phyloP scores from a whole-genome alignment of 202 grass and related monocot species.

The Zoysia matrella region DNA sequence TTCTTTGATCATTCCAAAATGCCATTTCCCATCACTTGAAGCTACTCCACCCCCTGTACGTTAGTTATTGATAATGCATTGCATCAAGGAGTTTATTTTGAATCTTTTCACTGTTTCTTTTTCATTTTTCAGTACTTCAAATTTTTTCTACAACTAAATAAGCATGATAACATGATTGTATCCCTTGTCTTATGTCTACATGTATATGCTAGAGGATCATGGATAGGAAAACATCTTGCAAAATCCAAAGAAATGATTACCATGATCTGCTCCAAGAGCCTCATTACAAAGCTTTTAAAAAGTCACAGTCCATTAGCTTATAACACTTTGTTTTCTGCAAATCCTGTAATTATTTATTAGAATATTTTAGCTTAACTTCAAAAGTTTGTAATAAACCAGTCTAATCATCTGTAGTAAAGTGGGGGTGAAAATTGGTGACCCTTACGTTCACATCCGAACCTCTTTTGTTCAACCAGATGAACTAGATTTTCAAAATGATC shows the following conservation, averaged over 20 bases:
- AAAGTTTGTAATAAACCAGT: neutral
- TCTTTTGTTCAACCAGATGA: no score
- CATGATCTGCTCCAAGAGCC: neutral
- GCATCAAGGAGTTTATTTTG: neutral
- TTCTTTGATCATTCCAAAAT: conserved; percentile 92
- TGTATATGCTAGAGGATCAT: neutral
- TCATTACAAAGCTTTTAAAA: neutral
- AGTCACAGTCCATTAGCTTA: neutral
- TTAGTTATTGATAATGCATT: conserved; percentile 10
- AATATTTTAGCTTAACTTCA: neutral
- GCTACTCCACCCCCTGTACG: conserved; percentile 77
- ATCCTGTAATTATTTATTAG: neutral
- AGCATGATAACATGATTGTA: neutral
- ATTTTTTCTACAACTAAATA: conserved; percentile 13
- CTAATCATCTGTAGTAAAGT: neutral
- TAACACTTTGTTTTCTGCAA: neutral
- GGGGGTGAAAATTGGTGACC: no score
- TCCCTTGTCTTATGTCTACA: neutral
- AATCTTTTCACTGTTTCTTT: neutral
- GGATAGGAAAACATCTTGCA: conserved; percentile 10
- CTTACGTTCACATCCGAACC: no score
- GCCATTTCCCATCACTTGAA: conserved; percentile 73
- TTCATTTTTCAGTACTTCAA: conserved; percentile 4
- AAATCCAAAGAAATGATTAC: neutral
- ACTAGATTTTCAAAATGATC: no score